Percentiles rank a stretch among this genome's conserved stretches.
phyloP scores from a whole-genome alignment of 495 filamentous ascomycete species.

The Penicillium egyptiacum region DNA sequence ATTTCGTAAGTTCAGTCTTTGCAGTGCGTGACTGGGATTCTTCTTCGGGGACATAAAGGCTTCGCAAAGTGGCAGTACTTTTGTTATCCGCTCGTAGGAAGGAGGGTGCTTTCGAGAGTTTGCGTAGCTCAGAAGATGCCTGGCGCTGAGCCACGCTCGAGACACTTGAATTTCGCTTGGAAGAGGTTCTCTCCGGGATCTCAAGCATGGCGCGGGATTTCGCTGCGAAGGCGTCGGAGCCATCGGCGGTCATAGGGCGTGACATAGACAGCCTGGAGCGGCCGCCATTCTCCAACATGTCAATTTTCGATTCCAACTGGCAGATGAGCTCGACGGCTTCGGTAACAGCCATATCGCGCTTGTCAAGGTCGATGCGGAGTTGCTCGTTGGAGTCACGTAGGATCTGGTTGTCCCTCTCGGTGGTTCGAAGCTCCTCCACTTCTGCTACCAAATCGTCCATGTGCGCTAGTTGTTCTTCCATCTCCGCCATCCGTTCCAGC shows the following conservation, averaged over 20 bases:
- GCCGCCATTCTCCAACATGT: constrained; percentile 46
- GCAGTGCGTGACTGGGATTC: constrained; percentile 36
- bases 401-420: constrained; percentile 49
- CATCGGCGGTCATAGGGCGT: constrained; percentile 27
- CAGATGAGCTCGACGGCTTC: constrained; percentile 83
- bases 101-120: constrained; percentile 58
- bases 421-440: constrained; percentile 59
- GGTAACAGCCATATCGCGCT: constrained; percentile 72
- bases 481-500: constrained; percentile 63
- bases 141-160: constrained; percentile 16
- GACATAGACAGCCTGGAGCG: constrained; percentile 30
- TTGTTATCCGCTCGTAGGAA: constrained; percentile 63
- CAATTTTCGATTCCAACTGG: constrained; percentile 65
- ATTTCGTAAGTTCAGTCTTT: constrained; percentile 36
- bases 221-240: constrained; percentile 27
- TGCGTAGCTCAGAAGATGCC: constrained; percentile 29
- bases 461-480: constrained; percentile 65
- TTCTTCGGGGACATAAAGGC: constrained; percentile 55
- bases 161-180: constrained; percentile 27
- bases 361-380: constrained; percentile 67
- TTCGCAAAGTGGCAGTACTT: constrained; percentile 64
- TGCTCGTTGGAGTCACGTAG: constrained; percentile 62
- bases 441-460: constrained; percentile 64
- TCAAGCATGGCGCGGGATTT: constrained; percentile 33
- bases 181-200: constrained; percentile 44